Base-by-base conservation (phyloP, 139 green algal genomes). In the Coccomyxa sp. region DNA sequence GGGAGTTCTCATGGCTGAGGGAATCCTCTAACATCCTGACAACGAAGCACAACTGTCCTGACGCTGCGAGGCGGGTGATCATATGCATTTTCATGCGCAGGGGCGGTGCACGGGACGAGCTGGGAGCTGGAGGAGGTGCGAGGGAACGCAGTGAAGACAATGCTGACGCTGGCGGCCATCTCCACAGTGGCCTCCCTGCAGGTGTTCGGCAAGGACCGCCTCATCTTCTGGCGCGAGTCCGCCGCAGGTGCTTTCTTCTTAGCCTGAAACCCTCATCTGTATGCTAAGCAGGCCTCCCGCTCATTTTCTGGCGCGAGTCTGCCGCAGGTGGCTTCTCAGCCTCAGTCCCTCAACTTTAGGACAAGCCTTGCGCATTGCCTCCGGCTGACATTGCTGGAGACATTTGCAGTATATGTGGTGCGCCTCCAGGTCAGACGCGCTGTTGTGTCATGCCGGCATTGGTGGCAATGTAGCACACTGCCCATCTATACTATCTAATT, bases 241-340 rank as follows among this genome's bases (percentile, higher is more conserved):
- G 82, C 76, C 39, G 83, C 85, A 12, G 85, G 70, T 90, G 8
- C 27, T 10, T 37, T 5, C 31, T 12, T 12, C 68, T 72, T 72
- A 12, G n/a, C n/a, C n/a, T n/a, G n/a, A n/a, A n/a, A n/a, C n/a
- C n/a, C n/a, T n/a, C n/a, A n/a, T n/a, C n/a, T n/a, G n/a, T n/a
- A n/a, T n/a, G n/a, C n/a, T n/a, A n/a, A n/a, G n/a, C n/a, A n/a
- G n/a, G n/a, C n/a, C n/a, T n/a, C 39, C 71, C 79, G 5, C 55
- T 90, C 37, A 55, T 90, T 36, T 89, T 87, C 76, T 89, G 85
- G 86, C 70, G 86, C 2, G 86, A 90, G 75, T 78, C 75, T 44
- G 82, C 76, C 39, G 83, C 85, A 12, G 85, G 70, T 90, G 8
- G 27, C 31, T 12, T 12, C 68, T 72, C 34, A 12, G n/a, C n/a